A percentile compares a stretch with the other conserved stretches of the same genome.
Evolutionary conservation across 495 filamentous ascomycete species (phyloP).

Genomic region (Daldinia childiae): DNA sequence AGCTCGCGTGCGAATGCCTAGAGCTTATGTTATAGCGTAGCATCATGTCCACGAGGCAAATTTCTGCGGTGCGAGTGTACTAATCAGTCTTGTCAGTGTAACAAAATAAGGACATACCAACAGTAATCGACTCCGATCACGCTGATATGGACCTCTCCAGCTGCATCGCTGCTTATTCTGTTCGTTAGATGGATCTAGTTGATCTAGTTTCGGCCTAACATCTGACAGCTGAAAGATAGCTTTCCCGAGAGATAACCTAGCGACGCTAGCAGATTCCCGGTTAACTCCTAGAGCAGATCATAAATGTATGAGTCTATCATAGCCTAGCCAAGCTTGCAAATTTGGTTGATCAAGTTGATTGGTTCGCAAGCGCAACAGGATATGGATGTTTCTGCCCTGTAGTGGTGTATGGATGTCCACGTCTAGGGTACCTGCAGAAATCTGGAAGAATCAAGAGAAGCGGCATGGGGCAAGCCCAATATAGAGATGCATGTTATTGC

Average conservation of each 20-base stretch:
- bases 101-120: background rate
- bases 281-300: conserved; percentile 36
- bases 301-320: conserved; percentile 28
- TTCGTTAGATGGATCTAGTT: conserved; percentile 25
- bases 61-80: conserved; percentile 14
- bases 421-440: conserved; percentile 46
- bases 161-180: conserved; percentile 20
- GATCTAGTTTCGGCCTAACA: conserved; percentile 34
- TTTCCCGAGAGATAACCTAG: conserved; percentile 32
- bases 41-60: conserved; percentile 24
- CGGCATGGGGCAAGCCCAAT: conserved; percentile 30
- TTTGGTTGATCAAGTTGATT: conserved; percentile 30
- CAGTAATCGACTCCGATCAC: conserved; percentile 37
- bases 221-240: conserved; percentile 37
- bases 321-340: conserved; percentile 34
- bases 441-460: conserved; percentile 34
- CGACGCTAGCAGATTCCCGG: conserved; percentile 30
- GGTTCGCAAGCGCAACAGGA: conserved; percentile 28
- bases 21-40: conserved; percentile 21
- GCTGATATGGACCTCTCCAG: conserved; percentile 16
- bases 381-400: conserved; percentile 30
- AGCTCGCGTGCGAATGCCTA: conserved; percentile 32
- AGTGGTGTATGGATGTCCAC: conserved; percentile 33
- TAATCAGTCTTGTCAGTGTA: conserved; percentile 20
- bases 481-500: conserved; percentile 39